Evolutionary conservation across 2,329 filamentous ascomycete genomes (phyloP), one percentile per base, ranked within the genome.

Genomic region (Penicillium italicum): DNA sequence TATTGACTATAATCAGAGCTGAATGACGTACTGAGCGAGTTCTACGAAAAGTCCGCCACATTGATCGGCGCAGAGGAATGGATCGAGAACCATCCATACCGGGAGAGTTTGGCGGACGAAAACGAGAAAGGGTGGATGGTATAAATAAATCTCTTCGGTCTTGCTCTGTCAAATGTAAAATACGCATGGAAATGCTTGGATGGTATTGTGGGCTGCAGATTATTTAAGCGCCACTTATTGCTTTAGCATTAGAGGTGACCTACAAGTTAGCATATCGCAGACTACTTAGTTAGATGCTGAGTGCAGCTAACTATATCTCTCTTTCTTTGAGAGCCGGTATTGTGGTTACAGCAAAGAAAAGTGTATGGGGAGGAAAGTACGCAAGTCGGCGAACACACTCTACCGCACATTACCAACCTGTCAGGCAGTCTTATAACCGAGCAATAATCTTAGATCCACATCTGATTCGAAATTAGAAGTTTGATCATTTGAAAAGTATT

Each of bases 11-110:
- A 11, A 18, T n/a, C 12, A 55, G 53, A 51, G 7, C 47, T 55
- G 8, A 55, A 55, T 10, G 47, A 45, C 0, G 18, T 30, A 7
- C 41, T 55, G 5, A 55, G 47, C 33, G 47, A 55, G n/a, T 55
- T 55, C 22, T 55, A 55, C 9, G 53, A 55, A 34, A 45, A 37
- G 4, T 51, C 47, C 4, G 53, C 47, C 1, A 51, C 34, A 11
- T 9, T 40, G 2, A 5, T 55, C 12, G 47, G 33, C 2, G 53
- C 53, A 20, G 33, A 55, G 26, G 53, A 55, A 45, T 55, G 53
- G 53, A 55, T 55, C 22, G 47, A 55, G 34, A 45, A 40, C 10
- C 24, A 55, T 34, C 53, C 53, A 11, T 55, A 55, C 47, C 47
- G 34, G 26, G 41, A 51, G 12, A 51, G 53, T 8, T 40, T 51